These are phyloP conservation scores for Flaveria robusta DNA, from an alignment of 129 eudicot species.

Conservation along the genomic window DNA sequence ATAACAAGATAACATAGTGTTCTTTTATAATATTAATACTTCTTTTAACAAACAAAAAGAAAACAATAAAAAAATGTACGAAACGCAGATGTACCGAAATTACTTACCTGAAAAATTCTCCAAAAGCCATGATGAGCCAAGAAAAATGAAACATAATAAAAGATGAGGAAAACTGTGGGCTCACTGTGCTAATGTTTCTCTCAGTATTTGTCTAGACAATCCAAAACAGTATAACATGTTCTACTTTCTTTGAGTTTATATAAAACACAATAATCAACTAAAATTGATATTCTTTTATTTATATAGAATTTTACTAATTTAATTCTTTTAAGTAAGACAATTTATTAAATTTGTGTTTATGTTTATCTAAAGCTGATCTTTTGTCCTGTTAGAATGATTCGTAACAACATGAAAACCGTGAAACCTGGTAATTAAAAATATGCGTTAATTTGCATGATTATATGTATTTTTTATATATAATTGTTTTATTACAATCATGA, in stretches of 20 bases:
- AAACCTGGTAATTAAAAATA: no score
- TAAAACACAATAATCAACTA: neutral
- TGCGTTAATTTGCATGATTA: no score
- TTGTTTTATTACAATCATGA: no score
- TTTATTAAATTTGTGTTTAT: no score
- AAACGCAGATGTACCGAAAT: slow-evolving; percentile 28
- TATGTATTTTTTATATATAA: no score
- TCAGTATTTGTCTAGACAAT: slow-evolving; percentile 35
- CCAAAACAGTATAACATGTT: slow-evolving; percentile 40
- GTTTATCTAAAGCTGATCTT: no score
- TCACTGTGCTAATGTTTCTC: slow-evolving; percentile 32
- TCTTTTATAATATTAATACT: no score
- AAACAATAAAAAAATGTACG: slow-evolving; percentile 27
- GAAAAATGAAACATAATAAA: slow-evolving; percentile 30
- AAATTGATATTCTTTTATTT: neutral
- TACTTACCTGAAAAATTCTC: slow-evolving; percentile 24
- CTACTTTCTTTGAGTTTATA: neutral
- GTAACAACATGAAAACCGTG: no score
- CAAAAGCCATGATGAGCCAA: slow-evolving; percentile 35
- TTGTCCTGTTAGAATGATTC: no score
- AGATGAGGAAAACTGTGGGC: slow-evolving; percentile 30
- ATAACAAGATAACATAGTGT: no score
- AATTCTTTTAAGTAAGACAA: no score
- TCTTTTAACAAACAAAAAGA: slow-evolving; percentile 1
- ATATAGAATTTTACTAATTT: no score